phyloP scores from a whole-genome alignment of 345 rosid genomes.

The Cochlearia excelsa region DNA sequence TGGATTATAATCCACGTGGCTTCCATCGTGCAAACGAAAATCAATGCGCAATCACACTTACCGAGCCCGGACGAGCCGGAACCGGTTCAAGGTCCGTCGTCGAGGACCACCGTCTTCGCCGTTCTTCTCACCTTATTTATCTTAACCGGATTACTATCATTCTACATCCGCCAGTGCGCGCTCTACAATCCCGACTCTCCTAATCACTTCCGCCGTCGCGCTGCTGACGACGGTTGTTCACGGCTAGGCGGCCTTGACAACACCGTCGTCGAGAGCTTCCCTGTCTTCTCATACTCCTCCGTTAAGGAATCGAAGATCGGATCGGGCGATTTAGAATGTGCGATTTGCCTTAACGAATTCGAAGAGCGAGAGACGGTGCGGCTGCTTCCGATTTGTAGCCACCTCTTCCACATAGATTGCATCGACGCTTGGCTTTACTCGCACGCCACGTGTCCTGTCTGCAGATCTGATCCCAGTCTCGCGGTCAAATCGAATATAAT shows the following conservation, averaged over 20 bases:
- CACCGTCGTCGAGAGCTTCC: constrained; percentile 53
- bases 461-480: constrained; percentile 44
- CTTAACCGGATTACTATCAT: constrained; percentile 27
- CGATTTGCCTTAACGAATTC: constrained; percentile 51
- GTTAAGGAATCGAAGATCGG: constrained; percentile 53
- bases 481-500: constrained; percentile 24
- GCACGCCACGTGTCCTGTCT: constrained; percentile 59
- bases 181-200: neutral
- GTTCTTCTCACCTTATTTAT: constrained; percentile 26
- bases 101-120: constrained; percentile 30
- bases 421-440: constrained; percentile 52
- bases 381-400: constrained; percentile 49
- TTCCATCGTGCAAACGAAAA: neutral
- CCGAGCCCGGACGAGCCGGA: constrained; percentile 11
- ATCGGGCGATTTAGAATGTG: constrained; percentile 46
- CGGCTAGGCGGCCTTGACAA: constrained; percentile 47
- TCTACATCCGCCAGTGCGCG: constrained; percentile 27
- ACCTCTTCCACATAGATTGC: constrained; percentile 55
- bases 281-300: constrained; percentile 49
- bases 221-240: neutral
- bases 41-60: constrained; percentile 21
- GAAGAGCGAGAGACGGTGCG: constrained; percentile 44
- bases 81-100: neutral
- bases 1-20: constrained; percentile 34
- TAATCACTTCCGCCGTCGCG: neutral